Evolutionary conservation across 2,329 filamentous ascomycete species (phyloP).

Genomic region (Tolypocladium tropicale): DNA sequence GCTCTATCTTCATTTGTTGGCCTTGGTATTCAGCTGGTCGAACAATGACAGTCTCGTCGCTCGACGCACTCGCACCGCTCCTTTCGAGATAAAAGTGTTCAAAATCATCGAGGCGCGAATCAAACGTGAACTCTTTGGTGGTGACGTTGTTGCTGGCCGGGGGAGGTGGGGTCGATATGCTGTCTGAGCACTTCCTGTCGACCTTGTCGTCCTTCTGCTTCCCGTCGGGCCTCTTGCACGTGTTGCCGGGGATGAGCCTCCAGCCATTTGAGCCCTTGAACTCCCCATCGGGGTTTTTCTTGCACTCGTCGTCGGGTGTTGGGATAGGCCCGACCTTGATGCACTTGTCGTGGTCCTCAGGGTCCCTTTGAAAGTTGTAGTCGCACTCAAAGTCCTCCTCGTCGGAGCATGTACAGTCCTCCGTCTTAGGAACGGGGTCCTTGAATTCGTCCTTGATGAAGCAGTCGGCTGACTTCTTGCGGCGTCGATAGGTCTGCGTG

Average conservation of each 20-base stretch:
- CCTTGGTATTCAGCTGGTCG: constrained; percentile 30
- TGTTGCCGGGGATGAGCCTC: constrained; percentile 79
- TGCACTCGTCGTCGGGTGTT: constrained; percentile 64
- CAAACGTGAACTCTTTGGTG: constrained; percentile 51
- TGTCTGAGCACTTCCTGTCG: constrained; percentile 66
- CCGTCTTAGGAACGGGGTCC: constrained; percentile 58
- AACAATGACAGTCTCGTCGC: constrained; percentile 63
- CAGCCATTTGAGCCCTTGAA: constrained; percentile 86
- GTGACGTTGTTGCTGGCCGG: constrained; percentile 58
- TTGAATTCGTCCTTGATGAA: constrained; percentile 82
- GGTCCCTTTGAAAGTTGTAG: constrained; percentile 69
- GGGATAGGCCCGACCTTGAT: constrained; percentile 50
- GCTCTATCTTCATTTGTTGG: constrained; percentile 24
- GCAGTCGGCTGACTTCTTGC: constrained; percentile 82
- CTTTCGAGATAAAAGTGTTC: constrained; percentile 71
- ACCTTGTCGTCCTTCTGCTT: constrained; percentile 60
- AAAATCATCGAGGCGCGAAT: constrained; percentile 39
- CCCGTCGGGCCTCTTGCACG: constrained; percentile 52
- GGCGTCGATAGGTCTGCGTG: constrained; percentile 74
- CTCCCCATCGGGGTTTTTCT: constrained; percentile 51
- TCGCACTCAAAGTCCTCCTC: constrained; percentile 95
- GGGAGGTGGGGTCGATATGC: constrained; percentile 31
- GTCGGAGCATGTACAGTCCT: constrained; percentile 71
- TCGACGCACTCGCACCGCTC: constrained; percentile 48
- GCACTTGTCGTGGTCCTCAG: constrained; percentile 59